A percentile compares a stretch with the other conserved stretches of the same genome.
phyloP scores from a whole-genome alignment of 2,329 filamentous ascomycete species.

The Nigrospora oryzae region DNA sequence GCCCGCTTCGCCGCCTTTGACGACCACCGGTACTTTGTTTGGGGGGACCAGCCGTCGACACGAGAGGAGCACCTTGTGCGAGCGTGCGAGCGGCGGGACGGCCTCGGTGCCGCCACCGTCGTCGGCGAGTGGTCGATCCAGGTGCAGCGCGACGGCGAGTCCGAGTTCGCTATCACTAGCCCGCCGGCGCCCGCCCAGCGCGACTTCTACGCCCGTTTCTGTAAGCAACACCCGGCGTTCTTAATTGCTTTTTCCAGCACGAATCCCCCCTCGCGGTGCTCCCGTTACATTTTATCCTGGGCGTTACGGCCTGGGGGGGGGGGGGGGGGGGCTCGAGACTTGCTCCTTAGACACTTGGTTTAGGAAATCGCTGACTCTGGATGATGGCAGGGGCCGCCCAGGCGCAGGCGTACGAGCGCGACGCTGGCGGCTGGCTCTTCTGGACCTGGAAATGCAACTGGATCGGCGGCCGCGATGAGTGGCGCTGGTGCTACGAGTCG shows the following conservation, averaged over 20 bases:
- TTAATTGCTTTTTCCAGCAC: too few relatives aligned
- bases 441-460: slow-evolving; percentile 48
- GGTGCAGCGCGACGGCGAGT: slow-evolving; percentile 38
- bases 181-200: slow-evolving; percentile 27
- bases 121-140: slow-evolving; percentile 52
- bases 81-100: slow-evolving; percentile 28
- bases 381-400: too few relatives aligned
- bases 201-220: slow-evolving; percentile 47
- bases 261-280: too few relatives aligned
- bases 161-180: slow-evolving; percentile 24
- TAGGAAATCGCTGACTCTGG: too few relatives aligned
- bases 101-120: slow-evolving; percentile 34
- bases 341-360: too few relatives aligned
- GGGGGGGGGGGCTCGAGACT: too few relatives aligned
- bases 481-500: slow-evolving; percentile 38
- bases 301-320: too few relatives aligned
- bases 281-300: too few relatives aligned
- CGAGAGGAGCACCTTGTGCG: slow-evolving; percentile 32
- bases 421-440: slow-evolving; percentile 45
- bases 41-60: slow-evolving; percentile 30
- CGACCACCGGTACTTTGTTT: slow-evolving; percentile 28
- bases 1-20: slow-evolving; percentile 23
- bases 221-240: too few relatives aligned
- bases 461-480: slow-evolving; percentile 31
- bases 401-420: slow-evolving; percentile 43